Conservation (phyloP, 371 early-diverging fungal species). For the Chytridium lagenaria region DNA sequence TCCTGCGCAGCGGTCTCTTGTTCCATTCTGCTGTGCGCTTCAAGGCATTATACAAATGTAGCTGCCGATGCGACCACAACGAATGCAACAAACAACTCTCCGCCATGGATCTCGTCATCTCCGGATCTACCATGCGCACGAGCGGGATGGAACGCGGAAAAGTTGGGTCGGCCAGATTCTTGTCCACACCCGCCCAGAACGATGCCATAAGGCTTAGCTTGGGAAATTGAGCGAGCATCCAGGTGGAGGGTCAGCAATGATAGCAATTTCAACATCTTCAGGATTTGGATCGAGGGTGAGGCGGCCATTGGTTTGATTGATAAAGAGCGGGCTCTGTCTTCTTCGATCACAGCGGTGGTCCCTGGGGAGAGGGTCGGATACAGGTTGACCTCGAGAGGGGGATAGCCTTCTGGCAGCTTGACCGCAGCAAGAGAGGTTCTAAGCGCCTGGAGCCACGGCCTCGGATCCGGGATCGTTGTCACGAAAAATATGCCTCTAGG, state of each 20-base stretch:
- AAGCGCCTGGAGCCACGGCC: slow-evolving; percentile 3
- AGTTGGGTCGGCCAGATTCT: slow-evolving; percentile 9
- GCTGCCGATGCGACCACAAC: slow-evolving; percentile 6
- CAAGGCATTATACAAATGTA: background rate
- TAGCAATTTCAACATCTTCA: slow-evolving; percentile 4
- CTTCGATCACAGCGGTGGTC: background rate
- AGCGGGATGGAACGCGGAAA: slow-evolving; percentile 2
- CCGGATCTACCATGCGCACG: slow-evolving; percentile 24
- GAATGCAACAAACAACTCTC: slow-evolving; percentile 2
- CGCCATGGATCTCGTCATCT: slow-evolving; percentile 20
- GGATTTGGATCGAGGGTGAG: background rate
- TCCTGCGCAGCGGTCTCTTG: background rate
- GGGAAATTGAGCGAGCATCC: background rate
- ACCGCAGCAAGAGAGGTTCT: background rate
- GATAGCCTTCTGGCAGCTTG: background rate
- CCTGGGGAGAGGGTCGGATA: background rate
- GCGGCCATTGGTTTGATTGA: background rate
- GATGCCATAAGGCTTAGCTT: slow-evolving; percentile 20
- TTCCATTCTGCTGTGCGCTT: slow-evolving; percentile 11
- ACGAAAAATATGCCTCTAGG: background rate
- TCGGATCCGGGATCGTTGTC: slow-evolving; percentile 9
- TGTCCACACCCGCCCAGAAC: slow-evolving; percentile 27
- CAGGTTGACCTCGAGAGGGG: background rate
- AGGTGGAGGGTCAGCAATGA: slow-evolving; percentile 13
- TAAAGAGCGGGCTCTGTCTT: background rate